Base-by-base conservation (phyloP, 371 early-diverging fungal species). In the Amoeboaphelidium protococcarum region DNA sequence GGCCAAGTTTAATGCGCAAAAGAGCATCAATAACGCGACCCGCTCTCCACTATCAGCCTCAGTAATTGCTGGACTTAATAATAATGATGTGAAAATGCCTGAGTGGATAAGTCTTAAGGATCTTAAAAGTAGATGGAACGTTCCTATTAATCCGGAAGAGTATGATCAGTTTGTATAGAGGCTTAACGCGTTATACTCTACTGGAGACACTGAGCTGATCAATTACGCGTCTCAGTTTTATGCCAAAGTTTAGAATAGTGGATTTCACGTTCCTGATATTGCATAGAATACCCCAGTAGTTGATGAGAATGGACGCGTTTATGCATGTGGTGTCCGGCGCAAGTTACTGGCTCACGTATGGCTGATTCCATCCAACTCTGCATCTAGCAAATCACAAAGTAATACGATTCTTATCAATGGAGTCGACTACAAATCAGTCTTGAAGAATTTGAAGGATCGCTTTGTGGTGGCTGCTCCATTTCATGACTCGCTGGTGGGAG, bases 361-460 rank as follows among this genome's bases (percentile, higher is more conserved):
- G 37, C 37, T 31, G 23, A 46, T 25, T 19, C 23, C 6, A 42
- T 6, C 21, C 6, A 46, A 23, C n/a, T n/a, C n/a, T n/a, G 47
- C 4, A 46, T 21, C 23, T 10, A 4, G 40, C 12, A 6, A 13
- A 21, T 6, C 10, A 13, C 6, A 22, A 23, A 48, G 47, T 21
- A 63, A 63, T 40, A 47, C 72, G 45, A 54, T 89, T 4, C 53
- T 78, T 44, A 68, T 94, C 46, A 91, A 94, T 50, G 89, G 92
- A n/a, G 48, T 59, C 41, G 72, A 74, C 13, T 53, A 82, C 42
- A 58, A 72, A 0, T 64, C 72, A 0, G 86, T 89, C 64, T 89
- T 94, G 59, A 53, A 63, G 31, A 61, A 72, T 51, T 49, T 64
- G 13, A 54, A 62, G 40, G 76, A 81, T 58, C 65, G 78, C 42